phyloP scores from a whole-genome alignment of 2,329 filamentous ascomycete species.

The Calcarisporium arbuscula region DNA sequence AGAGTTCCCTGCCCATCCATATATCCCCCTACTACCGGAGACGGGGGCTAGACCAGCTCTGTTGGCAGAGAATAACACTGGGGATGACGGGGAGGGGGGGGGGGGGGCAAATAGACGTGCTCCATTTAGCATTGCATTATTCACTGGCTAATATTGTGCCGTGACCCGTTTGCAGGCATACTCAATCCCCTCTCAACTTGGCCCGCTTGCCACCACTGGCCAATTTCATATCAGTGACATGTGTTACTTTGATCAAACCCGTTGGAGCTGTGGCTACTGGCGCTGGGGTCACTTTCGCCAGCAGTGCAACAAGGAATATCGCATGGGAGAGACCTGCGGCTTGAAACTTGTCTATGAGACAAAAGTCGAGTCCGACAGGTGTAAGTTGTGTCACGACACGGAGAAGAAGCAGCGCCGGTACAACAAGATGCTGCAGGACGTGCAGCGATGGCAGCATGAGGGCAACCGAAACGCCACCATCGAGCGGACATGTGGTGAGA shows the following conservation, averaged over 20 bases:
- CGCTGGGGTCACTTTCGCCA: conserved; percentile 91
- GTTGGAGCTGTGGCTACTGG: conserved; percentile 83
- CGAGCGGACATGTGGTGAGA: conserved; percentile 63
- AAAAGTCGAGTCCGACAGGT: conserved; percentile 55
- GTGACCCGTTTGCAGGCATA: no score
- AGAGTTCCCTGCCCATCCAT: no score
- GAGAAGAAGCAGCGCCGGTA: conserved; percentile 75
- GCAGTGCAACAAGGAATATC: conserved; percentile 91
- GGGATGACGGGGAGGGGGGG: neutral
- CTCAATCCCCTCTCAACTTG: conserved; percentile 7
- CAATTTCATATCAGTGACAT: conserved; percentile 49
- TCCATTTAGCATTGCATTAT: no score
- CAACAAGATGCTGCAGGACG: conserved; percentile 66
- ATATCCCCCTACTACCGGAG: no score
- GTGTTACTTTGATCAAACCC: conserved; percentile 94
- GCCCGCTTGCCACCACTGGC: conserved; percentile 10
- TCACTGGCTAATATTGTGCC: conserved; percentile 12
- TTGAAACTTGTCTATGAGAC: conserved; percentile 83
- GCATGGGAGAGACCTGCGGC: conserved; percentile 92
- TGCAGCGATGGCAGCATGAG: conserved; percentile 71
- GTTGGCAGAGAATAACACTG: no score
- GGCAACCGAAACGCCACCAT: conserved; percentile 69
- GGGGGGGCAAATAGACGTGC: neutral
- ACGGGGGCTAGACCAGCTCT: no score
- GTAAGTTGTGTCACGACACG: conserved; percentile 83